phyloP scores from a whole-genome alignment of 345 rosid genomes.

The Salix brachista region DNA sequence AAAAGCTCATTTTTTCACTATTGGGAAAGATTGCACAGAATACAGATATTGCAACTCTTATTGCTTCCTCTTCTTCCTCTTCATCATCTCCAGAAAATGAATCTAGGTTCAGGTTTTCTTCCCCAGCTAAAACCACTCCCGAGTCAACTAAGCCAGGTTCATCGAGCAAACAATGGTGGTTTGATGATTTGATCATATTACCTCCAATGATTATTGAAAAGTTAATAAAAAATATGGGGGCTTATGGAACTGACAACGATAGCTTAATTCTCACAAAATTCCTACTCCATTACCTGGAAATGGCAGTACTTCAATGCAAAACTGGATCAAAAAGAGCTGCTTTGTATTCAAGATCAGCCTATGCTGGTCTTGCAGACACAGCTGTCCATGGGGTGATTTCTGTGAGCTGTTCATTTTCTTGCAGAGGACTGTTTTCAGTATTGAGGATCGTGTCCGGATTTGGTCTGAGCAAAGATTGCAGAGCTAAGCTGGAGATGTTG shows the following conservation, averaged over 20 bases:
- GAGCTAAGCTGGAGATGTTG: slow-evolving; percentile 51
- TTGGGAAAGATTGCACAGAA: slow-evolving; percentile 56
- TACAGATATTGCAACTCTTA: slow-evolving; percentile 34
- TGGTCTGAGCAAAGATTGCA: slow-evolving; percentile 50
- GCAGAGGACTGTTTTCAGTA: slow-evolving; percentile 62
- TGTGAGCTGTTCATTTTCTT: slow-evolving; percentile 46
- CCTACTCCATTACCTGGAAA: slow-evolving; percentile 66
- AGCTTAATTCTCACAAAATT: slow-evolving; percentile 63
- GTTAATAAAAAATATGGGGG: slow-evolving; percentile 46
- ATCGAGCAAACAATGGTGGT: slow-evolving; percentile 68
- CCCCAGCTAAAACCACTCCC: slow-evolving; percentile 31
- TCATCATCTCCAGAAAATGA: slow-evolving; percentile 54
- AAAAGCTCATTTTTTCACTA: slow-evolving; percentile 48
- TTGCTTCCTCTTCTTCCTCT: slow-evolving; percentile 39
- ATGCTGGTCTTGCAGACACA: slow-evolving; percentile 45
- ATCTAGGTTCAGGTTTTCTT: slow-evolving; percentile 41
- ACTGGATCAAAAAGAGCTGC: neutral
- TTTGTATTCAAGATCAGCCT: slow-evolving; percentile 24
- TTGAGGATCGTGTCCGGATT: slow-evolving; percentile 47
- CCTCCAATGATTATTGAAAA: slow-evolving; percentile 47
- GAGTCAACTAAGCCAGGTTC: slow-evolving; percentile 26
- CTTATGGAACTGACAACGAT: slow-evolving; percentile 40
- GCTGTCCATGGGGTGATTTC: slow-evolving; percentile 55
- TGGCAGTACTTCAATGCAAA: slow-evolving; percentile 23
- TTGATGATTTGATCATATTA: slow-evolving; percentile 48